Base-by-base conservation (phyloP, 768 basidiomycete genomes). In the Boletus vermiculosoides region DNA sequence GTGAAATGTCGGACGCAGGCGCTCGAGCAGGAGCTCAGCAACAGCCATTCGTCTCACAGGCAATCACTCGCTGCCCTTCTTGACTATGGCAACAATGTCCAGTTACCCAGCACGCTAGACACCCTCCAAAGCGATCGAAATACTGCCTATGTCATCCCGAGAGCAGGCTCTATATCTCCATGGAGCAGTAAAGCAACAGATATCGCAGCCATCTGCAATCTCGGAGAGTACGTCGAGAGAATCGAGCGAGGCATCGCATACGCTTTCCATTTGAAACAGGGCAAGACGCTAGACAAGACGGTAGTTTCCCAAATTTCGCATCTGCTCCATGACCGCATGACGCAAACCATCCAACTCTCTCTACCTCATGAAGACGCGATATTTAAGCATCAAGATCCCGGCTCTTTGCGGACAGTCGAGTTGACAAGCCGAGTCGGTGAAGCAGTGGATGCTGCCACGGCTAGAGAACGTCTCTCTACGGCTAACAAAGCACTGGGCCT, bases 181-280 rank as follows among this genome's bases (percentile, higher is more conserved):
- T 99, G 97, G 97, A 98, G 96, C 6, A 96, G 92, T 73, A 99
- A 99, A 75, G 96, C 97, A 2, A 98, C 96, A 0, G 95, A 99
- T 70, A 98, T 99, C 54, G 83, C 95, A 22, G 76, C 75, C 10
- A 83, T 98, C 51, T 99, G 97, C 76, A 88, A 87, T 52, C 85
- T 99, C 2, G 83, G 80, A 20, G 69, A 73, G 3, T 77, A 85
- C 52, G 75, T 99, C 51, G 83, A 88, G 59, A 83, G 97, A 39
- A 74, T 99, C 54, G 97, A 99, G 71, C 84, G 97, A 20, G 95
- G 96, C 4, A 63, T 85, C 20, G 84, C 80, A 6, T 92, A 87
- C 64, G 77, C 82, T 52, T 78, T 97, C 71, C 75, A 78, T 33
- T 77, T 80, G 9, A 59, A 74, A 15, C 74, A 76, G 45, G 72